phyloP scores from a whole-genome alignment of 805 yeast species.

The Wickerhamomyces hampshirensis region DNA sequence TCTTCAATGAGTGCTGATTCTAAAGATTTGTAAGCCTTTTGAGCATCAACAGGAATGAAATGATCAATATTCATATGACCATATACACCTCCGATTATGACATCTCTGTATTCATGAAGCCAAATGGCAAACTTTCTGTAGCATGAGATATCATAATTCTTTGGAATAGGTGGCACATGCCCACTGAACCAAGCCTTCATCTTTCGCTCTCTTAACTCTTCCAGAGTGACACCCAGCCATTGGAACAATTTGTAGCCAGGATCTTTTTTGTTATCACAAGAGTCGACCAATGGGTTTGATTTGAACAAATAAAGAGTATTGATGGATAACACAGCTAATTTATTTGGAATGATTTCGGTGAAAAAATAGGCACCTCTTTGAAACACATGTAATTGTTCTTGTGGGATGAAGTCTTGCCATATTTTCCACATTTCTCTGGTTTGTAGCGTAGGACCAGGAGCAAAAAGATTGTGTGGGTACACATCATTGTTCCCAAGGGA shows the following conservation, averaged over 20 bases:
- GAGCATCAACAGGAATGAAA: constrained; percentile 71
- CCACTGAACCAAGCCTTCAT: constrained; percentile 88
- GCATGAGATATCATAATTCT: constrained; percentile 71
- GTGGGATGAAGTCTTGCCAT: constrained; percentile 73
- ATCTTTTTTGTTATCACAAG: constrained; percentile 64
- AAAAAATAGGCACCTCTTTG: constrained; percentile 71
- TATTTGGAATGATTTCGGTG: constrained; percentile 73
- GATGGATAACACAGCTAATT: constrained; percentile 72
- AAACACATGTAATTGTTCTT: constrained; percentile 70
- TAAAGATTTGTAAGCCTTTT: constrained; percentile 51
- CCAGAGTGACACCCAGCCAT: constrained; percentile 73
- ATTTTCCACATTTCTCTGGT: constrained; percentile 71
- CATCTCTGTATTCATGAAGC: constrained; percentile 79
- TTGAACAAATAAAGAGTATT: constrained; percentile 74
- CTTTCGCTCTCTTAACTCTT: constrained; percentile 64
- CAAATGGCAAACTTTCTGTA: constrained; percentile 73
- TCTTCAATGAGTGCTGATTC: constrained; percentile 16
- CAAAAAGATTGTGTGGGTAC: constrained; percentile 80
- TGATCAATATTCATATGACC: constrained; percentile 93
- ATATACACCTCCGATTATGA: constrained; percentile 75
- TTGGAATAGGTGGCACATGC: constrained; percentile 83
- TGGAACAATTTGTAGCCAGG: constrained; percentile 76
- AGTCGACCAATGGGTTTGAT: constrained; percentile 77
- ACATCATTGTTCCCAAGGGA: constrained; percentile 85
- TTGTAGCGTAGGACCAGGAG: constrained; percentile 86